Conservation (phyloP, 768 basidiomycete genomes). For the Rhizopogon vinicolor region DNA sequence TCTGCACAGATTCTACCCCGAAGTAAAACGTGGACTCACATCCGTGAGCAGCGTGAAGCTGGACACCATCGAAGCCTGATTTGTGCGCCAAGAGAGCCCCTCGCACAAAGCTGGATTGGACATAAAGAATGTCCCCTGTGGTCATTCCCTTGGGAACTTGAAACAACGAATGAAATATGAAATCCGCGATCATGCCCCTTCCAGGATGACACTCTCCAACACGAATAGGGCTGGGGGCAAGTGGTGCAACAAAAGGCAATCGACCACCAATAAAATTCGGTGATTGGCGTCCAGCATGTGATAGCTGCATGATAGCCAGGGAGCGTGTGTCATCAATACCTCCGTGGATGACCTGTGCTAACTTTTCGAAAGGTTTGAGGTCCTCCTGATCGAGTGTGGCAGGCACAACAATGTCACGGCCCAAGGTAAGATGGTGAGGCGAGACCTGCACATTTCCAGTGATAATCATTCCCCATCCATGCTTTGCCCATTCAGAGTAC, state of each 20-base stretch:
- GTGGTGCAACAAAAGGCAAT: conserved; percentile 49
- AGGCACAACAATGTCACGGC: conserved; percentile 68
- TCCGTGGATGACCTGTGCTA: conserved; percentile 51
- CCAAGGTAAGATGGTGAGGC: conserved; percentile 57
- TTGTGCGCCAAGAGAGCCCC: conserved; percentile 61
- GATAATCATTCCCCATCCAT: conserved; percentile 84
- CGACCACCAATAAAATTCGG: conserved; percentile 68
- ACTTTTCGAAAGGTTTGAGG: conserved; percentile 43
- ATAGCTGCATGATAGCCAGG: conserved; percentile 78
- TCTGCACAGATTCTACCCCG: not conserved
- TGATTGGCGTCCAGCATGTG: conserved; percentile 82
- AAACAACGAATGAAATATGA: conserved; percentile 43
- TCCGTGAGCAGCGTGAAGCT: conserved; percentile 84
- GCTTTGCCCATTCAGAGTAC: conserved; percentile 70
- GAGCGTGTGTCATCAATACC: conserved; percentile 2
- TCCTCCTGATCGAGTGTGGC: conserved; percentile 34
- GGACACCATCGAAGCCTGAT: conserved; percentile 81
- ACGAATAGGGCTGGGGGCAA: conserved; percentile 66
- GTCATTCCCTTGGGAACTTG: conserved; percentile 62
- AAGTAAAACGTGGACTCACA: conserved; percentile 44
- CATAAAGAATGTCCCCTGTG: conserved; percentile 50
- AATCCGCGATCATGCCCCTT: conserved; percentile 9
- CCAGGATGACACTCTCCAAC: conserved; percentile 29
- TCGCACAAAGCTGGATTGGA: conserved; percentile 58
- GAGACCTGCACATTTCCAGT: conserved; percentile 83